Base-by-base conservation (phyloP, 2,329 filamentous ascomycete genomes). In the Coccinonectria pachysandricola region DNA sequence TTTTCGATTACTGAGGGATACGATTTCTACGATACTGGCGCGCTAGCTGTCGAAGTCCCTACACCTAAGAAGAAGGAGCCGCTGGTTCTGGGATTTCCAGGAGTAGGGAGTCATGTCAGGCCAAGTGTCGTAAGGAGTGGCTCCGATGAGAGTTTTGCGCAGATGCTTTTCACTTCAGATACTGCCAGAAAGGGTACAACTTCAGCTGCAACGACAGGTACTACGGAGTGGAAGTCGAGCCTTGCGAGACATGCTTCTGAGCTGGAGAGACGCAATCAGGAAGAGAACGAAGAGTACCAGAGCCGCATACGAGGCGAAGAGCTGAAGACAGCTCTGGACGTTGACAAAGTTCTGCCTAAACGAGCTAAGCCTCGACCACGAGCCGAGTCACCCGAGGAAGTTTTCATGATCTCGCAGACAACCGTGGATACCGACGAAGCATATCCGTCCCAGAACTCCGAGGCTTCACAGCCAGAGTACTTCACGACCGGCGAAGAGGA, bases 1-100 rank as follows among this genome's bases (percentile, higher is more conserved):
- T 39, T 53, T n/a, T 68, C 65, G 8, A 66, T 58, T 42, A 70
- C 65, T 2, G 72, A 76, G 37, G 73, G 73, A 1, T 77, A 78
- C 40, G 73, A 78, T 46, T 78, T 78, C 42, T 77, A 77, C 43
- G 74, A 72, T 40, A 54, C 71, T 15, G 71, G 72, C n/a, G 64
- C 59, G 15, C 49, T 67, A 29, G 67, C 65, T 6, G 66, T 74
- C 23, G 67, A 75, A 33, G 64, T 73, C 25, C 67, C 63, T 7
- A 39, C 48, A 7, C 46, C 60, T 5, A 57, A 50, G 27, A 59
- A 54, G 37, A 55, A 55, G 28, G 32, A 59, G 54, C 27, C 57
- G 49, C 8, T 56, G 39, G 22, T 40, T 43, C 0, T 45, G 38
- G 16, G 52, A 55, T 19, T 52, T 51, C 4, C 51, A 40, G 21